Percentiles rank a stretch among this genome's conserved stretches.
phyloP scores from a whole-genome alignment of 148 eudicot species.

The Linanthus parryae region DNA sequence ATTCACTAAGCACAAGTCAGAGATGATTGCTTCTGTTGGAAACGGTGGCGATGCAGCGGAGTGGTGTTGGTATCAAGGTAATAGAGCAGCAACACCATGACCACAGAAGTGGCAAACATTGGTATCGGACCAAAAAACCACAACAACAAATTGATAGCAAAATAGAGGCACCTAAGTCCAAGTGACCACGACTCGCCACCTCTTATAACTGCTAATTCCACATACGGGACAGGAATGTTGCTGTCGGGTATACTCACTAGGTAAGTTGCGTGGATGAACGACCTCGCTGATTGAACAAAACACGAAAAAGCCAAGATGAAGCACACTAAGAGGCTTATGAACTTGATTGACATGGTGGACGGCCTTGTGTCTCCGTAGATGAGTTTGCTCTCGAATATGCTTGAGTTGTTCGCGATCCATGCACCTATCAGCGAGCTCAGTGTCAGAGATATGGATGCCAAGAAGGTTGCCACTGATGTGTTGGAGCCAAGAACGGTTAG shows the following conservation, averaged over 20 bases:
- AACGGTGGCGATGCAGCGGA: constrained; percentile 39
- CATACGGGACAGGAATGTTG: constrained; percentile 30
- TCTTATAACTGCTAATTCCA: constrained; percentile 47
- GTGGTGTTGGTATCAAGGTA: constrained; percentile 47
- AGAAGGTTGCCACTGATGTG: constrained; percentile 39
- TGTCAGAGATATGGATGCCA: constrained; percentile 42
- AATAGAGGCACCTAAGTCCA: constrained; percentile 66
- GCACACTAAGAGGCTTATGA: constrained; percentile 49
- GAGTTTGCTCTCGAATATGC: constrained; percentile 41
- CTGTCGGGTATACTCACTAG: constrained; percentile 45
- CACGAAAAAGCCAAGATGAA: constrained; percentile 68
- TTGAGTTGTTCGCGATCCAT: constrained; percentile 52
- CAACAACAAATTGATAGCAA: constrained; percentile 52
- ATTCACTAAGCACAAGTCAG: too few species aligned
- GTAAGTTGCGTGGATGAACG: constrained; percentile 61
- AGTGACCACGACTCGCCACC: constrained; percentile 76
- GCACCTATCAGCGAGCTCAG: constrained; percentile 58
- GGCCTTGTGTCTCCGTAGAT: constrained; percentile 61
- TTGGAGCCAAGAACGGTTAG: constrained; percentile 36
- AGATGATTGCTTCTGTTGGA: too few species aligned
- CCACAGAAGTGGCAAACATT: constrained; percentile 50
- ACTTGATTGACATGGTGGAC: constrained; percentile 61
- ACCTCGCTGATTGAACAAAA: constrained; percentile 67
- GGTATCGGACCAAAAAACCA: constrained; percentile 92
- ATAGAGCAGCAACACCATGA: constrained; percentile 42